Percentiles rank a stretch among this genome's conserved stretches.
These are phyloP conservation scores for Fragaria iinumae DNA, from an alignment of 306 rosid genomes.

Conservation along the genomic window DNA sequence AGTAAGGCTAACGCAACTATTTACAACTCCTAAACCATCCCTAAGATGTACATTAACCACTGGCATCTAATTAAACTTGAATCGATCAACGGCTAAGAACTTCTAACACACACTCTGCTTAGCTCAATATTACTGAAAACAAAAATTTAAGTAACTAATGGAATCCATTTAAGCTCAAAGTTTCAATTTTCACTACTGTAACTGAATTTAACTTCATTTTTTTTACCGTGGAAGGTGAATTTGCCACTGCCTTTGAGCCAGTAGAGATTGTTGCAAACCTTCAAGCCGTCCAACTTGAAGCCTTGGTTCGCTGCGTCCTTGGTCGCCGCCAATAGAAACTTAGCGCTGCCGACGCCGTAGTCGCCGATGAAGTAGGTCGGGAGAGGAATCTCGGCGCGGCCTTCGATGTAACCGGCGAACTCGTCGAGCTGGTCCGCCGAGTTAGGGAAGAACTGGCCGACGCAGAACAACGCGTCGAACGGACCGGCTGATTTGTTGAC, in stretches of 20 bases:
- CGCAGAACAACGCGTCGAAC: conserved; percentile 84
- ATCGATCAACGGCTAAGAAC: not conserved
- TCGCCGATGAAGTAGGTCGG: conserved; percentile 92
- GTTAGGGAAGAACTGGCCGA: conserved; percentile 94
- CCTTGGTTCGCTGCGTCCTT: conserved; percentile 61
- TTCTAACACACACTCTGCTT: not conserved
- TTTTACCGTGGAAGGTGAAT: conserved; percentile 62
- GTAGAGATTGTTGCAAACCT: conserved; percentile 63
- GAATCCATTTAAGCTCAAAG: not conserved
- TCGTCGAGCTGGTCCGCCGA: conserved; percentile 63
- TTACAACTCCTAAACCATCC: not conserved
- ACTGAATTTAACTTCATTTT: not conserved
- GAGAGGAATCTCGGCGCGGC: conserved; percentile 62
- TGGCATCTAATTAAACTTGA: not conserved
- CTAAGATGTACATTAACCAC: not conserved
- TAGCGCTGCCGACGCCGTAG: conserved; percentile 79
- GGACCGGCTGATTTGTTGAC: conserved; percentile 98
- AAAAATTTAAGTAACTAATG: not conserved
- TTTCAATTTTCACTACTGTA: not conserved
- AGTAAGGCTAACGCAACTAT: not conserved
- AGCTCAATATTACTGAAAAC: not conserved
- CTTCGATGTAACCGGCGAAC: conserved; percentile 55
- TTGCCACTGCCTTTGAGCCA: conserved; percentile 99
- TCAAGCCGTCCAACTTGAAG: conserved; percentile 90
- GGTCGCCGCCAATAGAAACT: conserved; percentile 54